Base-by-base conservation (phyloP, 352 stramenopile genomes). In the Vaucheria bursata region DNA sequence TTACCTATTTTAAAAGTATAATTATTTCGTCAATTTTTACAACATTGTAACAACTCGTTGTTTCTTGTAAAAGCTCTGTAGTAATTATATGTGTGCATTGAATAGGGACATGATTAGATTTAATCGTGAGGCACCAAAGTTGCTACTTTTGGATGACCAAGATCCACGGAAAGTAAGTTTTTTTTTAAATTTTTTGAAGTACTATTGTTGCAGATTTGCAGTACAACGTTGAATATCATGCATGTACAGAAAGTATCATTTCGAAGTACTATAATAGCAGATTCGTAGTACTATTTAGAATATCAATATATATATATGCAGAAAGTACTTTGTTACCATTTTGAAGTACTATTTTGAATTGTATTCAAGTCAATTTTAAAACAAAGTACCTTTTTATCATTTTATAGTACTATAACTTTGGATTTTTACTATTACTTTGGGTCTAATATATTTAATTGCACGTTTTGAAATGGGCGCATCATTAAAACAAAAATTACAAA, bases 101-200 rank as follows among this genome's bases (percentile, higher is more conserved):
- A n/a, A n/a, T n/a, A n/a, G n/a, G 2, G 53, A 68, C 72, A 86
- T 92, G 72, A 45, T 87, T 7, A 68, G 85, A 18, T 93, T 93
- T 75, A 90, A 93, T 79, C 64, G 75, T 0, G 76, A 90, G 76
- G 87, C 88, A 1, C 68, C 73, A 18, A 45, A 85, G 0, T 70
- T 92, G 4, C 75, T 92, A 6, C 40, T 87, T 6, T 79, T 85
- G 0, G 32, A 79, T 0, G 84, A 89, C 74, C 83, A 90, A 0
- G 80, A 84, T 65, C 77, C 76, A 45, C 59, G 76, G 33, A 84
- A 80, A 75, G 71, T 77, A 67, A 37, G 68, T 4, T n/a, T 7
- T 8, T 31, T 32, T 71, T 8, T 5, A 18, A 70, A 70, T 70
- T 5, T 31, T 12, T 70, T 70, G 59, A 70, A 70, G 6, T 70